Evolutionary conservation across 495 filamentous ascomycete species (phyloP).

Genomic region (Penicillium soppii): DNA sequence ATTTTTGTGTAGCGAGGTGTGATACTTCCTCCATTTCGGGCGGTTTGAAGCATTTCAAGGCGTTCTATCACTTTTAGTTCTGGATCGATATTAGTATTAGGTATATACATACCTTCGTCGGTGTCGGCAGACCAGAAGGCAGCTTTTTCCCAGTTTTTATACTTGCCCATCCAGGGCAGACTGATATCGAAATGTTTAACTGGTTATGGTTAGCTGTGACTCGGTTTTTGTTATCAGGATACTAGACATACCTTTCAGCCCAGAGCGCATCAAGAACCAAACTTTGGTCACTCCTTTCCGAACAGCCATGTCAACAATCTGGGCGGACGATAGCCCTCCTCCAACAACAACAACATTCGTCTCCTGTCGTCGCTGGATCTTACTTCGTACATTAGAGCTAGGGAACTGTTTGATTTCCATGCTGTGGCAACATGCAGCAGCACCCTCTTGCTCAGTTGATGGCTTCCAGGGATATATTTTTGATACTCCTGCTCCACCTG

Average conservation of each 20-base stretch:
- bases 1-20: slow-evolving; percentile 57
- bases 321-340: slow-evolving; percentile 61
- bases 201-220: slow-evolving; percentile 6
- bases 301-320: slow-evolving; percentile 57
- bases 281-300: slow-evolving; percentile 52
- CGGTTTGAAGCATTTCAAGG: slow-evolving; percentile 52
- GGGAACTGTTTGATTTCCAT: slow-evolving; percentile 55
- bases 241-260: slow-evolving; percentile 42
- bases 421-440: slow-evolving; percentile 50
- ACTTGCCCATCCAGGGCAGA: slow-evolving; percentile 66
- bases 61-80: slow-evolving; percentile 39
- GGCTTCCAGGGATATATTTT: slow-evolving; percentile 51
- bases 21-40: slow-evolving; percentile 62
- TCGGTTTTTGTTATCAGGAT: neutral
- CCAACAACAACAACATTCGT: slow-evolving; percentile 60
- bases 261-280: slow-evolving; percentile 58
- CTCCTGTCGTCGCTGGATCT: slow-evolving; percentile 43
- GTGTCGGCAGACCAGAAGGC: slow-evolving; percentile 61
- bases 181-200: slow-evolving; percentile 65
- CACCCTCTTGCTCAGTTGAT: slow-evolving; percentile 37
- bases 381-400: slow-evolving; percentile 37
- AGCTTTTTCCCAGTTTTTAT: slow-evolving; percentile 61
- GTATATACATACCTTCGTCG: slow-evolving; percentile 40
- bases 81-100: neutral
- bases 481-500: slow-evolving; percentile 38